A percentile compares a stretch with the other conserved stretches of the same genome.
Evolutionary conservation across 148 eudicot species (phyloP).

Genomic region (Chenopodium quinoa): DNA sequence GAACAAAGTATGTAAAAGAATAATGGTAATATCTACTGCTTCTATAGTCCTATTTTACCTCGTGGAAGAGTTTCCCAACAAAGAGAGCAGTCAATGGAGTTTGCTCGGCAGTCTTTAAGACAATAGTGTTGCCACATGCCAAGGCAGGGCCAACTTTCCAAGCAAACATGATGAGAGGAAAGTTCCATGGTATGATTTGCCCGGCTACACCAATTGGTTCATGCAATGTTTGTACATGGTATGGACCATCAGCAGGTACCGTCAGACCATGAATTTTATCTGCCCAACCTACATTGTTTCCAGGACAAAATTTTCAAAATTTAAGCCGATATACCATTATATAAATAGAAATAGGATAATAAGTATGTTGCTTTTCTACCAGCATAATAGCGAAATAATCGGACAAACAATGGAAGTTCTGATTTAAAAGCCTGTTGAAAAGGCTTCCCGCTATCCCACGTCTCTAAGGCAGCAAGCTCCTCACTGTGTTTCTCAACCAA

Average conservation of each 20-base stretch:
- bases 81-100: constrained; percentile 73
- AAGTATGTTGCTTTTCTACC: constrained; percentile 26
- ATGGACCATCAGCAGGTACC: constrained; percentile 70
- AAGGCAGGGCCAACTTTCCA: constrained; percentile 82
- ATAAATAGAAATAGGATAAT: neutral
- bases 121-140: constrained; percentile 66
- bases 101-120: constrained; percentile 74
- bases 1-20: neutral
- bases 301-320: neutral
- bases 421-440: constrained; percentile 39
- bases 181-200: constrained; percentile 80
- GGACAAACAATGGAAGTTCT: constrained; percentile 51
- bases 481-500: constrained; percentile 55
- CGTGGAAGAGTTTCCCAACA: constrained; percentile 60
- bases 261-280: constrained; percentile 79
- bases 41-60: constrained; percentile 35
- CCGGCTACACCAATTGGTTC: constrained; percentile 86
- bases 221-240: constrained; percentile 67
- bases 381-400: constrained; percentile 62
- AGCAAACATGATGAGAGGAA: constrained; percentile 69
- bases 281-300: constrained; percentile 57
- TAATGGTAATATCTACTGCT: constrained; percentile 7
- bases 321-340: neutral
- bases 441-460: constrained; percentile 65
- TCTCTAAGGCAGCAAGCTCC: constrained; percentile 61